phyloP scores from a whole-genome alignment of 179 eudicot species.

The Heliamphora pulchella region DNA sequence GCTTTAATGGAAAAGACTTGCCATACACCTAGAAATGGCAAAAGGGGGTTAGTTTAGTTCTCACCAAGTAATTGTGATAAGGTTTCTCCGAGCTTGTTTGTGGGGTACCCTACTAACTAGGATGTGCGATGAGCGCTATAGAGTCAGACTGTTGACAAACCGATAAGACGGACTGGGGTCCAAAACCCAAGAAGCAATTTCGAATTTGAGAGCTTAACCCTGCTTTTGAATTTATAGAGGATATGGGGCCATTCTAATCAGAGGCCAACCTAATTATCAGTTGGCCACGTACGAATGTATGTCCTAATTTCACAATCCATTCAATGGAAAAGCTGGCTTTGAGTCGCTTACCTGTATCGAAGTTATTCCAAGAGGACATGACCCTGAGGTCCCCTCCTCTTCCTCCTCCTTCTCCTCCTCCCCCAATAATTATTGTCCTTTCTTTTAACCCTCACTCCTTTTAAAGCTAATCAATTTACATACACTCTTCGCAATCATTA shows the following conservation, averaged over 20 bases:
- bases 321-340: conserved; percentile 12
- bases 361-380: conserved; percentile 7
- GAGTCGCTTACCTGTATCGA: conserved; percentile 9
- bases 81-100: neutral
- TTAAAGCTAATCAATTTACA: conserved; percentile 13
- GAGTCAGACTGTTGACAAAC: too few species aligned
- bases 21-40: neutral
- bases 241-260: neutral
- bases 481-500: conserved; percentile 5
- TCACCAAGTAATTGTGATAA: neutral
- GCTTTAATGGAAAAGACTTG: too few species aligned
- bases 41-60: neutral
- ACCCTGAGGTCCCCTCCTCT: conserved; percentile 13
- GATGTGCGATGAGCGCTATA: too few species aligned
- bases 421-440: conserved; percentile 1
- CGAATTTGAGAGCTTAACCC: too few species aligned
- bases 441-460: neutral
- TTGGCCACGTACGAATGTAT: neutral
- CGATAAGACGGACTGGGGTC: too few species aligned
- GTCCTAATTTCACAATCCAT: conserved; percentile 1
- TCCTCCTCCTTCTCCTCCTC: too few species aligned
- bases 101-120: too few species aligned
- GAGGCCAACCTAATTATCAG: conserved; percentile 1
- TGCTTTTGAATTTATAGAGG: neutral
- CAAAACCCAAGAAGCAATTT: too few species aligned